These are phyloP conservation scores for Nectriaceae sp. DNA, from an alignment of 2,329 filamentous ascomycete species.

Conservation along the genomic window DNA sequence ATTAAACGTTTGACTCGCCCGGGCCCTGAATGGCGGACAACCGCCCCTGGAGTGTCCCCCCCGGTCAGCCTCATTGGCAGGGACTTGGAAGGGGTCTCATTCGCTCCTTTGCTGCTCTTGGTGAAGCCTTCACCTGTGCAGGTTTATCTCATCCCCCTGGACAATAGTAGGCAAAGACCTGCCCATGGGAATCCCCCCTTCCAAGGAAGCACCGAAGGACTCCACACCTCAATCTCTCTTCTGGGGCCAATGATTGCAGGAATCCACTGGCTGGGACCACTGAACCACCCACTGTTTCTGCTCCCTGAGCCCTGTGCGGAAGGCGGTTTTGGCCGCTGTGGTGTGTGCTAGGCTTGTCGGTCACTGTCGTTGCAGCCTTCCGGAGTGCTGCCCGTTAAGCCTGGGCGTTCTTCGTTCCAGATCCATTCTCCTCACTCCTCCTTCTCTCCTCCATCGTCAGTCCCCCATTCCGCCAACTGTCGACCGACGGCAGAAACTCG, in stretches of 20 bases:
- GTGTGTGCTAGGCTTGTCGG: background rate
- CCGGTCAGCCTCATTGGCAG: background rate
- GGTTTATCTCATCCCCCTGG: background rate
- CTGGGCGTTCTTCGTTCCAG: constrained; percentile 6
- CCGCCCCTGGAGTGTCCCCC: background rate
- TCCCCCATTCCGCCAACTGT: constrained; percentile 32
- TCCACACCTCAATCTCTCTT: constrained; percentile 1
- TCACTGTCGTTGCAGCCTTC: background rate
- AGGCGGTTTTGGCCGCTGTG: too few species aligned
- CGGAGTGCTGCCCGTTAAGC: background rate
- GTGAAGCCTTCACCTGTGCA: background rate
- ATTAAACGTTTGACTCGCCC: background rate
- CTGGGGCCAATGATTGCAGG: background rate
- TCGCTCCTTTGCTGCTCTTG: background rate
- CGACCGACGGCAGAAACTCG: constrained; percentile 36
- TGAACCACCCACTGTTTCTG: background rate
- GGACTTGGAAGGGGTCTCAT: background rate
- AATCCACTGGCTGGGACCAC: background rate
- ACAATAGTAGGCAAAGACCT: background rate
- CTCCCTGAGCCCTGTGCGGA: too few species aligned
- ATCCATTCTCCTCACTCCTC: constrained; percentile 21
- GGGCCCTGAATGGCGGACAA: background rate
- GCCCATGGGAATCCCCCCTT: background rate
- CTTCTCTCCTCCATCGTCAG: constrained; percentile 36
- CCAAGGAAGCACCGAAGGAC: background rate